These are phyloP conservation scores for Vitellaria paradoxa DNA, from an alignment of 179 eudicot genomes.

Conservation along the genomic window DNA sequence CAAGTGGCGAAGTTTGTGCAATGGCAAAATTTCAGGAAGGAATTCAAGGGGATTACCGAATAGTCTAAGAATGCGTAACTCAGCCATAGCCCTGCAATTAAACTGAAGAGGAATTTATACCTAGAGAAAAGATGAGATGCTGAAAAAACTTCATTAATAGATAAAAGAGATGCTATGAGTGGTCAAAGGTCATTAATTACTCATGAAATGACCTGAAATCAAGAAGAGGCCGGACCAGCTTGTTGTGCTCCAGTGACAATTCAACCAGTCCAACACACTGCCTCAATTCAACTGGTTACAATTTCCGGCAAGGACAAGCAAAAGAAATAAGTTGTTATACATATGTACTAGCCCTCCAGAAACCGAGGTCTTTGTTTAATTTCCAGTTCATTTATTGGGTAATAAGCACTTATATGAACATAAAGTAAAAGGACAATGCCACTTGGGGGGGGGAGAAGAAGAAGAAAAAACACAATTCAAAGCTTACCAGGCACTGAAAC, in stretches of 20 bases:
- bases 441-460: not conserved
- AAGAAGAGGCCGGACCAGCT: conserved; percentile 89
- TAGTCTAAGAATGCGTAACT: conserved; percentile 80
- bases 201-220: conserved; percentile 79
- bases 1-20: conserved; percentile 86
- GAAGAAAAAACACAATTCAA: not conserved
- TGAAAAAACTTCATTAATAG: conserved; percentile 1
- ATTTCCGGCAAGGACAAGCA: conserved; percentile 14
- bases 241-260: conserved; percentile 96
- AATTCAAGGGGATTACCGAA: conserved; percentile 98
- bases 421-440: not conserved
- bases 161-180: not conserved
- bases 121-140: conserved; percentile 6
- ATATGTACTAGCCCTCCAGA: conserved; percentile 2
- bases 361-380: not conserved
- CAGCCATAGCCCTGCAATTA: conserved; percentile 87
- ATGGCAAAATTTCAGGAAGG: conserved; percentile 93
- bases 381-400: not conserved
- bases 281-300: conserved; percentile 79
- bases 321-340: conserved; percentile 14
- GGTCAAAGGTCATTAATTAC: conserved; percentile 14
- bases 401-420: too few relatives aligned
- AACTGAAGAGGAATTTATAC: conserved; percentile 26
- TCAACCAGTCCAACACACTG: conserved; percentile 93
- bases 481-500: conserved; percentile 89